Conservation (phyloP, 2,329 filamentous ascomycete species). For the Pseudogymnoascus sp. region DNA sequence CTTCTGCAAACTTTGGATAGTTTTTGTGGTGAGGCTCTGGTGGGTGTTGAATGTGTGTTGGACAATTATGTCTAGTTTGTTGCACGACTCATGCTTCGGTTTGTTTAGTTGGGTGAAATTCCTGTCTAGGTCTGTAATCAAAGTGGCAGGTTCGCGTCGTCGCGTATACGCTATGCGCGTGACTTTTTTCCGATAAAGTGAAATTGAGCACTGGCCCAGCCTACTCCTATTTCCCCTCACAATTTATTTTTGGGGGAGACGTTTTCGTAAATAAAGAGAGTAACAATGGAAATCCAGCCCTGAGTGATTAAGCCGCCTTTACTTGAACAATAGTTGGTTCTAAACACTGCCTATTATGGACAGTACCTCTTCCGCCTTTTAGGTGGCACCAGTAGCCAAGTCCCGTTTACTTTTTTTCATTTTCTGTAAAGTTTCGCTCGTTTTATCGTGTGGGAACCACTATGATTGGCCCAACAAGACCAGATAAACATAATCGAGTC, state of each 20-base stretch:
- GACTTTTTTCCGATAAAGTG: slow-evolving; percentile 5
- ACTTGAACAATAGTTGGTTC: neutral
- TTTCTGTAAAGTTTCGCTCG: slow-evolving; percentile 9
- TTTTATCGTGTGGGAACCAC: neutral
- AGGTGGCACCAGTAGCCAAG: neutral
- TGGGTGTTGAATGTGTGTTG: slow-evolving; percentile 1
- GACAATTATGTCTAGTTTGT: neutral
- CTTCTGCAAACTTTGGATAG: neutral
- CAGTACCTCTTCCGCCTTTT: neutral
- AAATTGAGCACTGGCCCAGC: neutral
- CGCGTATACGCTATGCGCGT: slow-evolving; percentile 8
- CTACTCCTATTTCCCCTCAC: neutral
- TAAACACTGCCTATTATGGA: neutral
- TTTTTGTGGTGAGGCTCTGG: neutral
- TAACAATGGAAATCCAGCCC: neutral
- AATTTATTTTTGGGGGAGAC: neutral
- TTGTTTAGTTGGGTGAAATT: slow-evolving; percentile 9
- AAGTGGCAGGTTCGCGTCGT: slow-evolving; percentile 10
- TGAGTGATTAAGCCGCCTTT: neutral
- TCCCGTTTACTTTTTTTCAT: slow-evolving; percentile 1
- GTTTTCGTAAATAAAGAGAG: slow-evolving; percentile 1
- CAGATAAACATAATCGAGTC: neutral
- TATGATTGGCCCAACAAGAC: neutral
- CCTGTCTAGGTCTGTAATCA: slow-evolving; percentile 3
- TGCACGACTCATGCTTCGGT: slow-evolving; percentile 1